phyloP scores from a whole-genome alignment of 345 rosid species.

The Camelina laxa region DNA sequence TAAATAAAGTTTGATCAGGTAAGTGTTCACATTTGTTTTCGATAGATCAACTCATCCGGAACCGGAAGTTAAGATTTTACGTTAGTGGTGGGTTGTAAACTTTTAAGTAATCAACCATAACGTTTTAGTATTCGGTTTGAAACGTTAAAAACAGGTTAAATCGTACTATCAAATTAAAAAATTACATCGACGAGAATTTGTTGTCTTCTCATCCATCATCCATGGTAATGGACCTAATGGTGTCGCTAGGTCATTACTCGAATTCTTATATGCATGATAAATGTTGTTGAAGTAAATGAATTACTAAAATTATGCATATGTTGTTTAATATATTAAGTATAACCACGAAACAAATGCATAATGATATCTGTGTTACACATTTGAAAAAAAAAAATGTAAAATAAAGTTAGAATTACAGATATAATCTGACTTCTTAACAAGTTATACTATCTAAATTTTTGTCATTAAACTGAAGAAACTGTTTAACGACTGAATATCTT shows the following conservation, averaged over 20 bases:
- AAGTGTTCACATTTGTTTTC: constrained; percentile 39
- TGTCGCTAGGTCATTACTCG: background rate
- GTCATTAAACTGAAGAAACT: background rate
- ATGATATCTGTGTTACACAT: background rate
- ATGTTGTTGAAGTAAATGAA: background rate
- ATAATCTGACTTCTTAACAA: background rate
- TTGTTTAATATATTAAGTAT: too few relatives aligned
- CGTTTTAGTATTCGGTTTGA: background rate
- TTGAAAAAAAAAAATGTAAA: background rate
- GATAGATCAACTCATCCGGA: constrained; percentile 1
- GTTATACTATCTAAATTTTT: background rate
- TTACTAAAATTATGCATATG: too few relatives aligned
- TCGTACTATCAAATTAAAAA: background rate
- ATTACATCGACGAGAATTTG: background rate
- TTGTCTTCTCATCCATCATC: background rate
- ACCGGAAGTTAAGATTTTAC: constrained; percentile 23
- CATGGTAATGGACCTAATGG: background rate
- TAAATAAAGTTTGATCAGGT: constrained; percentile 10
- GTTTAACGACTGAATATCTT: background rate
- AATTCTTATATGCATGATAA: background rate
- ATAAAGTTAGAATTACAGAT: background rate
- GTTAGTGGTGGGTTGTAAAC: constrained; percentile 10
- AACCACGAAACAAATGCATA: background rate
- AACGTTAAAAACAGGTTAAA: background rate
- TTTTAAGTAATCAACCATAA: background rate